Evolutionary conservation across 176 grass and related monocot genomes (phyloP).

Genomic region (Metroxylon sagu): DNA sequence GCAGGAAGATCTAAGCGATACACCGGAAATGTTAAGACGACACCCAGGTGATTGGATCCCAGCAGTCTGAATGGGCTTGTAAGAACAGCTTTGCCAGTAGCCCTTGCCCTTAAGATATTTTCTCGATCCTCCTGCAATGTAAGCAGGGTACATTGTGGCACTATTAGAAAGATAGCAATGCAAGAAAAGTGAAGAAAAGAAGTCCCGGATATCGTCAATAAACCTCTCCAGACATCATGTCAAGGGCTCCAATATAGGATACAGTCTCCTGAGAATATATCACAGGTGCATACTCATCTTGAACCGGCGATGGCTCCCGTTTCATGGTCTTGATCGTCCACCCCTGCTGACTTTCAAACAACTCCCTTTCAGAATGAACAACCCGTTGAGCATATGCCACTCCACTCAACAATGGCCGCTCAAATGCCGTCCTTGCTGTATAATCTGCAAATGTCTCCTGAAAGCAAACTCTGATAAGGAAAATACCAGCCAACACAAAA

Average conservation of each 20-base stretch:
- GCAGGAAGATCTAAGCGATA: slow-evolving; percentile 43
- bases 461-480: slow-evolving; percentile 9
- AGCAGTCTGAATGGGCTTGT: slow-evolving; percentile 78
- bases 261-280: slow-evolving; percentile 91
- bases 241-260: slow-evolving; percentile 92
- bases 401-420: slow-evolving; percentile 76
- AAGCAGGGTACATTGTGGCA: not conserved
- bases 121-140: slow-evolving; percentile 69
- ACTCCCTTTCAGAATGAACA: slow-evolving; percentile 53
- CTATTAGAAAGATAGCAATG: not conserved
- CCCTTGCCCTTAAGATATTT: slow-evolving; percentile 81
- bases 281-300: slow-evolving; percentile 91
- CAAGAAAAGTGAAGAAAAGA: no score
- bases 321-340: slow-evolving; percentile 98
- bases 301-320: slow-evolving; percentile 62
- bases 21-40: slow-evolving; percentile 92
- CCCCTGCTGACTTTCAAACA: slow-evolving; percentile 72
- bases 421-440: slow-evolving; percentile 72
- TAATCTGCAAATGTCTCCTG: slow-evolving; percentile 88
- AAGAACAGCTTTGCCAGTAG: slow-evolving; percentile 75
- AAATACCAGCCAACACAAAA: not conserved
- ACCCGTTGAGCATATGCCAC: slow-evolving; percentile 89
- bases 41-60: slow-evolving; percentile 75
- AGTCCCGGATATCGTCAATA: not conserved
- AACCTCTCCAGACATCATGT: slow-evolving; percentile 70